Conservation (phyloP, 768 basidiomycete genomes). For the Hypsizygus marmoreus region DNA sequence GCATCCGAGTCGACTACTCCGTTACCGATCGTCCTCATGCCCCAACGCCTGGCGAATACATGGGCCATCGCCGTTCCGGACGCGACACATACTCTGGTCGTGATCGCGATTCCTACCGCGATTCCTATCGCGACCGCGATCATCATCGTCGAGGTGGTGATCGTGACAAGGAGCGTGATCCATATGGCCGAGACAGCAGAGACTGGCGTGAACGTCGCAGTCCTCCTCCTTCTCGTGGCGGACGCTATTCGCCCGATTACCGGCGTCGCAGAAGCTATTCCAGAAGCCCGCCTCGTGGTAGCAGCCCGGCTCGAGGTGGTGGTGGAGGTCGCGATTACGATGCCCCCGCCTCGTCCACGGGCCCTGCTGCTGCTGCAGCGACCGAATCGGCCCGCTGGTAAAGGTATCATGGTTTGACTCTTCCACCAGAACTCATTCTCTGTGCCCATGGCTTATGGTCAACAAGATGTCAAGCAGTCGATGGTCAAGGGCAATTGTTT, state of each 20-base stretch:
- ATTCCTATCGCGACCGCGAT: slow-evolving; percentile 55
- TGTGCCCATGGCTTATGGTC: slow-evolving; percentile 27
- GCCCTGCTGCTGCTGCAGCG: slow-evolving; percentile 41
- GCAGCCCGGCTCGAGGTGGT: slow-evolving; percentile 47
- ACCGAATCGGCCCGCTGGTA: slow-evolving; percentile 59
- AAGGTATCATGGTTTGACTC: slow-evolving; percentile 29
- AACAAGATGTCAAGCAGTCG: slow-evolving; percentile 26
- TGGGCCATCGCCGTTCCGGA: slow-evolving; percentile 79
- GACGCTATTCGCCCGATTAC: slow-evolving; percentile 78
- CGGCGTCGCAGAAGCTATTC: slow-evolving; percentile 77
- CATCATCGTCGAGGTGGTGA: slow-evolving; percentile 54
- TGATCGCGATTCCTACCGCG: slow-evolving; percentile 38
- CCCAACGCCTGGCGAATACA: slow-evolving; percentile 97
- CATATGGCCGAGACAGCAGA: slow-evolving; percentile 68
- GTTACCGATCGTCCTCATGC: slow-evolving; percentile 93
- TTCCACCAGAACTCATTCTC: slow-evolving; percentile 11
- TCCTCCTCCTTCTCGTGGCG: slow-evolving; percentile 61
- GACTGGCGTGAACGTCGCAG: slow-evolving; percentile 85
- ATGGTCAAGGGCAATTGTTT: slow-evolving; percentile 46
- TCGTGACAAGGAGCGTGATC: slow-evolving; percentile 57
- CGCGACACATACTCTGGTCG: slow-evolving; percentile 40
- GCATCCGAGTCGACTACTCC: slow-evolving; percentile 96
- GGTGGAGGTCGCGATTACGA: slow-evolving; percentile 39
- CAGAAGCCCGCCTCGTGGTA: slow-evolving; percentile 77
- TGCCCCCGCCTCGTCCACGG: slow-evolving; percentile 25